A percentile compares a stretch with the other conserved stretches of the same genome.
These are phyloP conservation scores for Centrapalus pauciflorus DNA, from an alignment of 129 eudicot genomes.

Conservation along the genomic window DNA sequence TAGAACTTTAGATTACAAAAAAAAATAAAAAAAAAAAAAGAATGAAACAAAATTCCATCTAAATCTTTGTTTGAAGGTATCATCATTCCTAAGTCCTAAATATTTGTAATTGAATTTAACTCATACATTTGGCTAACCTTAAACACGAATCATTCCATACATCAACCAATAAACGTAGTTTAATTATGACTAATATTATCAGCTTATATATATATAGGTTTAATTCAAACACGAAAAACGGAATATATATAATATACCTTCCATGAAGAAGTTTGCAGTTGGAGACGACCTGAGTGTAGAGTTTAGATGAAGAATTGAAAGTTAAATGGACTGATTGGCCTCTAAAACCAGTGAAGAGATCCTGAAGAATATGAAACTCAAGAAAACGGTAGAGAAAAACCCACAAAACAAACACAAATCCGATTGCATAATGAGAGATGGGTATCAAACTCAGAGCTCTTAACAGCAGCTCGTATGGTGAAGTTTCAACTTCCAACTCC, in stretches of 20 bases:
- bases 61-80: no score
- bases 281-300: slow-evolving; percentile 68
- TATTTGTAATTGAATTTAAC: no score
- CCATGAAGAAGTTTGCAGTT: slow-evolving; percentile 83
- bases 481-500: slow-evolving; percentile 18
- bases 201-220: no score
- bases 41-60: no score
- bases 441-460: slow-evolving; percentile 57
- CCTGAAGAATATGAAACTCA: slow-evolving; percentile 66
- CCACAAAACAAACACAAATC: slow-evolving; percentile 2
- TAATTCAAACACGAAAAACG: background rate
- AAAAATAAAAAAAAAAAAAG: no score
- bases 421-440: slow-evolving; percentile 50
- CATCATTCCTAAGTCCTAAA: no score
- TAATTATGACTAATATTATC: no score
- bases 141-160: no score
- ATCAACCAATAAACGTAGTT: no score
- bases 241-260: slow-evolving; percentile 53
- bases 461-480: slow-evolving; percentile 63
- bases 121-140: no score
- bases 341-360: slow-evolving; percentile 62
- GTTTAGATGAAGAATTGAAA: slow-evolving; percentile 52
- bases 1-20: no score
- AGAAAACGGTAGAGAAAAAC: slow-evolving; percentile 53
- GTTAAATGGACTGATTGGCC: slow-evolving; percentile 67